phyloP scores from a whole-genome alignment of 306 rosid genomes.

The Oemleria cerasiformis region DNA sequence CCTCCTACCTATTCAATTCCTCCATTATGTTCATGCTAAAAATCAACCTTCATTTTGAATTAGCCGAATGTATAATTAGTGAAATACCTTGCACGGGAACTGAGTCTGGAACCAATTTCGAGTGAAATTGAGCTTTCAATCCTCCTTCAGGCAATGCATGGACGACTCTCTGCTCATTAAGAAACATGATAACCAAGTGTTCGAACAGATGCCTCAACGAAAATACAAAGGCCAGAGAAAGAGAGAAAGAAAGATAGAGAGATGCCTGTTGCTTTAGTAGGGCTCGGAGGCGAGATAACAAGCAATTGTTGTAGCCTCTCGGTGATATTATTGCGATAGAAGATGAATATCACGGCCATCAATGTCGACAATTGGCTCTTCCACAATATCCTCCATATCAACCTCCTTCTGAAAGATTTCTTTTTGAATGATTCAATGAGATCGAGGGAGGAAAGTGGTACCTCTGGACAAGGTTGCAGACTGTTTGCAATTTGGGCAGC shows the following conservation, averaged over 20 bases:
- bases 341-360: slow-evolving; percentile 40
- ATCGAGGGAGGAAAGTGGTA: slow-evolving; percentile 24
- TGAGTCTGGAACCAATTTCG: slow-evolving; percentile 20
- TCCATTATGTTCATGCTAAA: neutral
- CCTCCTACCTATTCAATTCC: slow-evolving; percentile 8
- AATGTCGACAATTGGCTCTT: slow-evolving; percentile 64
- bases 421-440: neutral
- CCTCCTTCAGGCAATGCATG: slow-evolving; percentile 26
- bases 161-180: slow-evolving; percentile 24
- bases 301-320: slow-evolving; percentile 10
- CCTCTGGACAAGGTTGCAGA: slow-evolving; percentile 48
- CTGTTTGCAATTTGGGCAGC: slow-evolving; percentile 75
- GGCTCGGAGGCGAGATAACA: slow-evolving; percentile 26
- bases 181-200: neutral
- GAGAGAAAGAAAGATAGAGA: neutral
- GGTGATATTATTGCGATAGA: slow-evolving; percentile 29
- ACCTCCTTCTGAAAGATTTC: slow-evolving; percentile 56
- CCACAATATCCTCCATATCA: slow-evolving; percentile 88
- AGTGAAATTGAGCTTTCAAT: slow-evolving; percentile 5
- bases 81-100: slow-evolving; percentile 17
- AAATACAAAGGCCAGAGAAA: neutral
- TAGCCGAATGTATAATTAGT: neutral
- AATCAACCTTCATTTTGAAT: neutral
- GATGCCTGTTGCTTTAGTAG: slow-evolving; percentile 30
- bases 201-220: slow-evolving; percentile 24